Conservation (phyloP, 495 filamentous ascomycete genomes). For the Tetracladium setigerum region DNA sequence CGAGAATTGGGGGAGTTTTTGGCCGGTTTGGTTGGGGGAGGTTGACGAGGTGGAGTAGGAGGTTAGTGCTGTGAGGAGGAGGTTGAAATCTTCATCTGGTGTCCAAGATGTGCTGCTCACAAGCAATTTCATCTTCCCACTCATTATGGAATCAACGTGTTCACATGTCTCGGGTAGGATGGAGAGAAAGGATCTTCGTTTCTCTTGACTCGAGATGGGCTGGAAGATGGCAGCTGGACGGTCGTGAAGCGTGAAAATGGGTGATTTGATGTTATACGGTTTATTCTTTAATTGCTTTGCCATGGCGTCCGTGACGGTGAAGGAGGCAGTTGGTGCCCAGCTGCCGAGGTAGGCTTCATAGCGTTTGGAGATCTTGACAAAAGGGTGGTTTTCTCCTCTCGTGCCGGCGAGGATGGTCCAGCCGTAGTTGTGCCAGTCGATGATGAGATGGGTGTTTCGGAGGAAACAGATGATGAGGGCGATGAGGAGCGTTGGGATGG, state of each 20-base stretch:
- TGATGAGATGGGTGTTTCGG: constrained; percentile 73
- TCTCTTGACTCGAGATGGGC: constrained; percentile 44
- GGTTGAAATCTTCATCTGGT: constrained; percentile 86
- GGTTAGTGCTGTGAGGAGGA: constrained; percentile 79
- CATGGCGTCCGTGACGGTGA: constrained; percentile 91
- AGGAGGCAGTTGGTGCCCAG: constrained; percentile 56
- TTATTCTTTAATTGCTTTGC: constrained; percentile 52
- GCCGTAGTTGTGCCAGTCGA: constrained; percentile 99
- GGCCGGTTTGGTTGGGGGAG: constrained; percentile 16
- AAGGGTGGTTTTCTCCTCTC: constrained; percentile 63
- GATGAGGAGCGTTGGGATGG: constrained; percentile 81
- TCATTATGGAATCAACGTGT: constrained; percentile 47
- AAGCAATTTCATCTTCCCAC: constrained; percentile 53
- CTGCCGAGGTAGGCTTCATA: constrained; percentile 70
- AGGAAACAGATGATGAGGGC: constrained; percentile 65
- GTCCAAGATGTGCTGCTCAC: constrained; percentile 97
- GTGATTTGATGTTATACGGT: constrained; percentile 53
- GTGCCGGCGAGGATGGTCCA: constrained; percentile 77
- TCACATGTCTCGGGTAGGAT: constrained; percentile 49
- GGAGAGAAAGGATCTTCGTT: constrained; percentile 50
- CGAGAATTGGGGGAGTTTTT: constrained; percentile 59
- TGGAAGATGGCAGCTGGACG: constrained; percentile 76
- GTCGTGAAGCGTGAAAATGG: constrained; percentile 76
- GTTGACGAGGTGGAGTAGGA: constrained; percentile 44
- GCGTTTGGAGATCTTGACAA: constrained; percentile 64